Evolutionary conservation across 306 rosid genomes (phyloP), one percentile per base, ranked within the genome.

Genomic region (Vachellia pachyceras): DNA sequence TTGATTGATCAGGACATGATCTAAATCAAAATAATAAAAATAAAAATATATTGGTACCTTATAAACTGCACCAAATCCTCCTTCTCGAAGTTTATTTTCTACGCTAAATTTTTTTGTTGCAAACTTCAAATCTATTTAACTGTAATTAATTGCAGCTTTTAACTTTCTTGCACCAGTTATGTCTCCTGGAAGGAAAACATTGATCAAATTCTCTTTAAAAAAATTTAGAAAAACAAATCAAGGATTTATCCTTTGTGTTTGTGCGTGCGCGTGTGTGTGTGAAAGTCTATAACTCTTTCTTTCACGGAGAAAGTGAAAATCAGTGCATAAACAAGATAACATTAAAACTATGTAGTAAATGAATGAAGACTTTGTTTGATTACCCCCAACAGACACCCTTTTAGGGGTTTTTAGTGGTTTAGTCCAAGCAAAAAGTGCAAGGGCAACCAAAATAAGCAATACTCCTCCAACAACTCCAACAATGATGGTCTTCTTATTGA

Each of bases 61-160:
- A 8, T 55, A 55, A 8, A 55, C 63, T 5, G 12, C 13, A 20
- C 63, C 63, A 55, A 55, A 55, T 55, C 63, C 63, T 55, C 63
- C 63, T 55, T 55, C 33, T 55, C 65, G 36, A 3, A 58, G 65
- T 58, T 58, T 58, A 58, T 58, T 58, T 22, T 58, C 65, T 58
- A 2, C 33, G 23, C 36, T 58, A 23, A 58, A 58, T 9, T 58
- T 58, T 23, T 58, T 58, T 0, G 65, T 58, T 58, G 65, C 35
- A 23, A 3, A 22, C 65, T 58, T 58, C 65, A 58, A 58, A 23
- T 58, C 65, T 36, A n/a, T 58, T 5, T 58, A 22, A 58, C 15
- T 10, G 14, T 58, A 58, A 58, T 22, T 10, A 22, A 58, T 20
- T 58, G 15, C 33, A 23, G 15, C 14, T 58, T 22, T 58, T 36